A percentile compares a stretch with the other conserved stretches of the same genome.
phyloP scores from a whole-genome alignment of 2,329 filamentous ascomycete species.

The Cladorrhinum sp. region DNA sequence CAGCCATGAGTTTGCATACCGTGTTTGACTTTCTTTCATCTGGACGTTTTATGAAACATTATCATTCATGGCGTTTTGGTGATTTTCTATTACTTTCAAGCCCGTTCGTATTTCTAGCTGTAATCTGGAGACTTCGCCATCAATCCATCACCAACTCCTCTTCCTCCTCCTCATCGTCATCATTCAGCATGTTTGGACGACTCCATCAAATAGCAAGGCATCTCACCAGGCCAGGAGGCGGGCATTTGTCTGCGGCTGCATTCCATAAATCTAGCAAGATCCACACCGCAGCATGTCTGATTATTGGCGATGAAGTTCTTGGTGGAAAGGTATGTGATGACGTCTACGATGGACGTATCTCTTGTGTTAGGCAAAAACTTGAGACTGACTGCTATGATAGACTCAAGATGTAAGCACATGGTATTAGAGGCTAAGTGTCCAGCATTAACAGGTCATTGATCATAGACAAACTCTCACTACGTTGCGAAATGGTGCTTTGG shows the following conservation, averaged over 20 bases:
- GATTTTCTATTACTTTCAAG: too few relatives aligned
- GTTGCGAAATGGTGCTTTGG: constrained; percentile 64
- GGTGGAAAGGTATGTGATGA: constrained; percentile 86
- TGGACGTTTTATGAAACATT: background rate
- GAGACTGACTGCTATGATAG: constrained; percentile 16
- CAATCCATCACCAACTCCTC: too few relatives aligned
- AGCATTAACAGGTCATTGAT: constrained; percentile 16
- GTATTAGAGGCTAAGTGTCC: background rate
- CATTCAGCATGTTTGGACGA: constrained; percentile 66
- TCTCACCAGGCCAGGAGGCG: constrained; percentile 57
- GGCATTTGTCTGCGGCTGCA: constrained; percentile 34
- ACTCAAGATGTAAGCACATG: constrained; percentile 29
- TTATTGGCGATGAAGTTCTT: constrained; percentile 96
- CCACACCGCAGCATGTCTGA: constrained; percentile 84
- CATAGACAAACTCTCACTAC: constrained; percentile 61
- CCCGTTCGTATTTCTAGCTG: too few relatives aligned
- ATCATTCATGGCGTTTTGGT: too few relatives aligned
- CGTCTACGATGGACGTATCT: background rate
- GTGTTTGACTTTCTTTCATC: background rate
- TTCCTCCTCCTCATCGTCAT: background rate
- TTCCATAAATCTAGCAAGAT: constrained; percentile 47
- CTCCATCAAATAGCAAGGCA: constrained; percentile 72
- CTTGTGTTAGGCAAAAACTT: background rate
- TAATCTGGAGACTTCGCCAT: too few relatives aligned
- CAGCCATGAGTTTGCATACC: background rate